Percentiles rank a stretch among this genome's conserved stretches.
These are phyloP conservation scores for Thamnidium elegans DNA, from an alignment of 192 early-diverging fungal genomes.

Conservation along the genomic window DNA sequence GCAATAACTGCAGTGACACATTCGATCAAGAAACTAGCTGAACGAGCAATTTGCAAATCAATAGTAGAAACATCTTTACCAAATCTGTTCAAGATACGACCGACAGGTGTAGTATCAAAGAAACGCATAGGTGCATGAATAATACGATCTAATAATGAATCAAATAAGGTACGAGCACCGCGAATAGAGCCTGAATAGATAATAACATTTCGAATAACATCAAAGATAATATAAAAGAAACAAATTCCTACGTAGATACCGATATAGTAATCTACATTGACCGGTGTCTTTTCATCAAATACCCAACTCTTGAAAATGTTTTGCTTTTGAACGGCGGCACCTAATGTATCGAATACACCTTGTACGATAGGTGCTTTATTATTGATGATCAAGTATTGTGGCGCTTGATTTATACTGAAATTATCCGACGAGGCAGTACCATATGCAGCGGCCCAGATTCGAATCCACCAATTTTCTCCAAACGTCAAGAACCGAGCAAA, in stretches of 20 bases:
- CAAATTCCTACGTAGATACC: slow-evolving; percentile 54
- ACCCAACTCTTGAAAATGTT: slow-evolving; percentile 7
- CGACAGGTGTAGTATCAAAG: slow-evolving; percentile 76
- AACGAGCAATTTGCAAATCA: slow-evolving; percentile 32
- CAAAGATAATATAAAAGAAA: slow-evolving; percentile 41
- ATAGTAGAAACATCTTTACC: slow-evolving; percentile 63
- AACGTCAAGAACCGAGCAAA: slow-evolving; percentile 43
- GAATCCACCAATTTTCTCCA: slow-evolving; percentile 43
- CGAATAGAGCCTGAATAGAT: slow-evolving; percentile 48
- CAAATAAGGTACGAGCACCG: slow-evolving; percentile 54
- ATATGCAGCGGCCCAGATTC: slow-evolving; percentile 46
- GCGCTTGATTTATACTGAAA: too few species aligned
- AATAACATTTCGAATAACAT: slow-evolving; percentile 42
- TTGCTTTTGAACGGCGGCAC: slow-evolving; percentile 3
- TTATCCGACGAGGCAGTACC: neutral
- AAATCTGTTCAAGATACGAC: slow-evolving; percentile 76
- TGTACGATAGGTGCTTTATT: neutral
- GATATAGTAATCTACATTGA: slow-evolving; percentile 52
- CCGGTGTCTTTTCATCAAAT: neutral
- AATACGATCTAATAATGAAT: slow-evolving; percentile 48
- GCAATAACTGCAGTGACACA: slow-evolving; percentile 14
- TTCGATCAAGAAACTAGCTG: slow-evolving; percentile 17
- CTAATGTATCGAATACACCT: slow-evolving; percentile 7
- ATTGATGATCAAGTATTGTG: too few species aligned
- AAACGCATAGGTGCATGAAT: slow-evolving; percentile 69